Evolutionary conservation across 257 asterid genomes (phyloP), one percentile per base, ranked within the genome.

Genomic region (Rauvolfia tetraphylla): DNA sequence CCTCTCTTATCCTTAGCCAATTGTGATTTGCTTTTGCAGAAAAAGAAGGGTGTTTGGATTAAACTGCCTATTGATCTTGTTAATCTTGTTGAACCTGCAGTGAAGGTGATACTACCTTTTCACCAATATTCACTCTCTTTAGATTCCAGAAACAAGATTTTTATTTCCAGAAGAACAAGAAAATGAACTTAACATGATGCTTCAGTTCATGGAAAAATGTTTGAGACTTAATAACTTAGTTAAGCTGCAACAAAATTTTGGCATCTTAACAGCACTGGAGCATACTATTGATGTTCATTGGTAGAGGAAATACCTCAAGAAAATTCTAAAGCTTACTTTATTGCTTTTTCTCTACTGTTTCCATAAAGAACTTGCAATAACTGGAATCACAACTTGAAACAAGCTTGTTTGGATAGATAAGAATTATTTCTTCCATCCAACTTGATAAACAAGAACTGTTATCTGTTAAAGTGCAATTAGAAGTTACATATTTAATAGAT

Each of bases 31-130:
- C 1, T 69, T 71, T 74, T 82, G 85, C 90, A 93, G 98, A 92
- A 94, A 71, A 91, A 87, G 87, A 87, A 76, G 78, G 95, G 97
- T 80, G 83, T 93, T 76, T 93, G 98, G 98, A 88, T 93, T 62
- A 91, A 91, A 82, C 75, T 93, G 46, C 97, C 97, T 38, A 91
- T 93, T 22, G 90, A 89, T 82, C 91, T 89, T 74, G 96, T 81
- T 53, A 87, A 83, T 81, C 98, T 93, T 70, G 92, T 93, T 78
- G 97, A 93, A 73, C 85, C 89, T 68, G 92, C 96, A 51, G 92
- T 93, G 13, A 89, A 88, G 97, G 97, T 92, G 76, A 77, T 80
- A 41, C 25, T 6, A 56, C 78, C 63, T 39, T 25, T 53, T 22
- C 29, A 39, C 82, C 42, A 58, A 34, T 36, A 48, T 6, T 39